Percentiles rank a stretch among this genome's conserved stretches.
These are phyloP conservation scores for Fusarium albidum DNA, from an alignment of 2,329 filamentous ascomycete species.

Conservation along the genomic window DNA sequence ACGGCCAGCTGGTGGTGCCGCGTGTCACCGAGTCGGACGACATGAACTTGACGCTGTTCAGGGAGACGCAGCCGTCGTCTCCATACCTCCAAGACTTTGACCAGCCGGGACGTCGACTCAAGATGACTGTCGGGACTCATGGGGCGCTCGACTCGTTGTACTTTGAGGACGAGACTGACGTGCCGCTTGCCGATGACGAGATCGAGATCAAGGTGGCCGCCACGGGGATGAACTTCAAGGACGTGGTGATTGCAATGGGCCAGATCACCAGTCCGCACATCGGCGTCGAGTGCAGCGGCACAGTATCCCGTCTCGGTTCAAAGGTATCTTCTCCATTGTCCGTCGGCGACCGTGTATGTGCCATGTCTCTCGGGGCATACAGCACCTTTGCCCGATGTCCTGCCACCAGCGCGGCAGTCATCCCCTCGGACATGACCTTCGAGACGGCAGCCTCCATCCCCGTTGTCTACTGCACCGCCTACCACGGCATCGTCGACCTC, in stretches of 20 bases:
- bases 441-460: conserved; percentile 20
- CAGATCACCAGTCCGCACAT: conserved; percentile 45
- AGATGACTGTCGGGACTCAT: conserved; percentile 48
- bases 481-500: conserved; percentile 26
- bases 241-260: conserved; percentile 54
- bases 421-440: conserved; percentile 20
- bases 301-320: conserved; percentile 50
- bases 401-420: conserved; percentile 53
- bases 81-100: conserved; percentile 49
- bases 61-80: conserved; percentile 33
- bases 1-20: conserved; percentile 41
- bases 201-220: conserved; percentile 54
- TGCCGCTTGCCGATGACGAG: conserved; percentile 45
- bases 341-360: conserved; percentile 24
- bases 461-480: conserved; percentile 30
- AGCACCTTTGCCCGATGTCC: conserved; percentile 22
- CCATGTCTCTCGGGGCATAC: conserved; percentile 24
- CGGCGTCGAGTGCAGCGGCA: conserved; percentile 52
- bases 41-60: conserved; percentile 41
- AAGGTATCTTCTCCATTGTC: conserved; percentile 5
- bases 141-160: conserved; percentile 51
- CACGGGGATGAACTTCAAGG: conserved; percentile 56
- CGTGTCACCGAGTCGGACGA: conserved; percentile 38
- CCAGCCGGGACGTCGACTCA: conserved; percentile 44
- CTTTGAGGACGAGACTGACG: conserved; percentile 47